Evolutionary conservation across 768 basidiomycete species (phyloP).

Genomic region (Brasilioporus rufonigricans): DNA sequence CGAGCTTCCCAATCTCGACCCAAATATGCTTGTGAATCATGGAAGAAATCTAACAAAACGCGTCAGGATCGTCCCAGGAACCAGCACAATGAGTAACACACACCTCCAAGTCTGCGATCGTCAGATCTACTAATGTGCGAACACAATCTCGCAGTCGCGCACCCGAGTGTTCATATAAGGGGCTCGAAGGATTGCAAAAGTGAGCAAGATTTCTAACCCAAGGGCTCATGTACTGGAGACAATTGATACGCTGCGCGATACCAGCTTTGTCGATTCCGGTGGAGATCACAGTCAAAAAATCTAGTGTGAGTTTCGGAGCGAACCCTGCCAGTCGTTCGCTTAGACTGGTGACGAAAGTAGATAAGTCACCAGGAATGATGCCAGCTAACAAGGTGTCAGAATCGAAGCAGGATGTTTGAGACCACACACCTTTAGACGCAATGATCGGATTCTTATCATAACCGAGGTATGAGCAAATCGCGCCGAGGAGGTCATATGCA

Average conservation of each 20-base stretch:
- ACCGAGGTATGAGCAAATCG: conserved; percentile 74
- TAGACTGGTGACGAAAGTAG: conserved; percentile 57
- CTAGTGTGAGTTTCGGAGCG: conserved; percentile 81
- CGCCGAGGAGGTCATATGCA: conserved; percentile 75
- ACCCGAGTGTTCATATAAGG: conserved; percentile 69
- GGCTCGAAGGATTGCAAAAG: conserved; percentile 66
- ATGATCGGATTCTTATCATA: conserved; percentile 72
- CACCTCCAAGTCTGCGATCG: conserved; percentile 72
- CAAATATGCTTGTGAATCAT: conserved; percentile 75
- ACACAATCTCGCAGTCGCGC: conserved; percentile 79
- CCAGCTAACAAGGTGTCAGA: conserved; percentile 44
- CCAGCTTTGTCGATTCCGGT: conserved; percentile 53
- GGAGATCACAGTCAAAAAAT: conserved; percentile 85
- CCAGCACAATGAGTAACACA: conserved; percentile 24
- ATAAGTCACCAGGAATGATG: conserved; percentile 66
- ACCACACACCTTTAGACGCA: conserved; percentile 57
- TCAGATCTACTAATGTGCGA: conserved; percentile 73
- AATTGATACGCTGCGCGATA: conserved; percentile 59
- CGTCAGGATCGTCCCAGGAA: conserved; percentile 2
- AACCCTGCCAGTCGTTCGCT: conserved; percentile 72
- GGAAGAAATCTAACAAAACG: conserved; percentile 51
- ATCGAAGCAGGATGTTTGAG: neutral
- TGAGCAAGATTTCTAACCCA: conserved; percentile 81
- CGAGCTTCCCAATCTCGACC: conserved; percentile 70
- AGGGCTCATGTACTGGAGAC: conserved; percentile 79